phyloP scores from a whole-genome alignment of 1,139 yeast genomes.

The Yamadazyma buinensis region DNA sequence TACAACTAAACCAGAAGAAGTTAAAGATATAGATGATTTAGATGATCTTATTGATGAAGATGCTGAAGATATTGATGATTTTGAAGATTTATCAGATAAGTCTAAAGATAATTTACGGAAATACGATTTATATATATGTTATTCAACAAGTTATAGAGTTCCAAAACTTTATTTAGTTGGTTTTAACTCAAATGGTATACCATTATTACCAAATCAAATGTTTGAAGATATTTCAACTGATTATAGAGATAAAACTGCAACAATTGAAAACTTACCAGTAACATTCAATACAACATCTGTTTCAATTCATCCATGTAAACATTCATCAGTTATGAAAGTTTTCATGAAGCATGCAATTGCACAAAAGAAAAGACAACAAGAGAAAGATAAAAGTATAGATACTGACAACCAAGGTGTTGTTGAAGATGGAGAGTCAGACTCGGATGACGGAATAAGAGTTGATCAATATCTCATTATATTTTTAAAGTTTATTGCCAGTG shows the following conservation, averaged over 20 bases:
- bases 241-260: conserved; percentile 92
- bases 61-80: conserved; percentile 30
- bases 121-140: conserved; percentile 85
- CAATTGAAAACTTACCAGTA: conserved; percentile 91
- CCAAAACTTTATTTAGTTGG: conserved; percentile 95
- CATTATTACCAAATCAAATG: conserved; percentile 85
- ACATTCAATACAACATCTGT: conserved; percentile 74
- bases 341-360: conserved; percentile 55
- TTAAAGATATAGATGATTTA: conserved; percentile 30
- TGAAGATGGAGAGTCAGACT: conserved; percentile 11
- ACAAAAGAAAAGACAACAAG: conserved; percentile 20
- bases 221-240: conserved; percentile 91
- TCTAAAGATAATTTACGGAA: conserved; percentile 49
- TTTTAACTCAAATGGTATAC: conserved; percentile 76
- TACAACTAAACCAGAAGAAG: conserved; percentile 5
- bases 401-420: conserved; percentile 26
- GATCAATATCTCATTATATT: conserved; percentile 89
- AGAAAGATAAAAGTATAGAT: conserved; percentile 11
- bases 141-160: conserved; percentile 92
- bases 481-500: conserved; percentile 91
- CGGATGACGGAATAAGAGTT: conserved; percentile 56
- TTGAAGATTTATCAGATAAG: conserved; percentile 28
- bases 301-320: conserved; percentile 95
- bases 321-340: conserved; percentile 90
- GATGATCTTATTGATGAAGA: conserved; percentile 40